phyloP scores from a whole-genome alignment of 192 early-diverging fungal species.

The Coemansia sp. region DNA sequence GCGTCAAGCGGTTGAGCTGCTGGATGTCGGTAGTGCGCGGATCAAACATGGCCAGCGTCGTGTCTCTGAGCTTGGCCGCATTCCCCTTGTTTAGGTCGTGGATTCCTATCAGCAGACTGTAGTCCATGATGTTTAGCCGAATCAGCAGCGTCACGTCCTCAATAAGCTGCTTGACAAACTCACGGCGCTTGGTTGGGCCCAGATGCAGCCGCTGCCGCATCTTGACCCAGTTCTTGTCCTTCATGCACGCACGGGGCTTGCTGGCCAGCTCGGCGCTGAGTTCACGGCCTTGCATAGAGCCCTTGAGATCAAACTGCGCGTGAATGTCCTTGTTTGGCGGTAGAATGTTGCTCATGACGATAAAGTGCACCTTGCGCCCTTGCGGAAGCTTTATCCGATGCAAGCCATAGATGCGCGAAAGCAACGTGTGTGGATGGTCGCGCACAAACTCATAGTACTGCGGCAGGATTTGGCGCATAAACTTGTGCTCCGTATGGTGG shows the following conservation, averaged over 20 bases:
- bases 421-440: slow-evolving; percentile 85
- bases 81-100: slow-evolving; percentile 86
- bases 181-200: slow-evolving; percentile 74
- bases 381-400: slow-evolving; percentile 95
- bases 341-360: slow-evolving; percentile 99
- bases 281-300: slow-evolving; percentile 84
- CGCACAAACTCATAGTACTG: slow-evolving; percentile 90
- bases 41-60: slow-evolving; percentile 82
- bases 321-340: slow-evolving; percentile 97
- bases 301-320: slow-evolving; percentile 94
- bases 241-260: slow-evolving; percentile 88
- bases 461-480: slow-evolving; percentile 81
- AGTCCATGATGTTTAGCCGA: slow-evolving; percentile 95
- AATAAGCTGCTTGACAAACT: slow-evolving; percentile 83
- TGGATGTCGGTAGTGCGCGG: slow-evolving; percentile 54
- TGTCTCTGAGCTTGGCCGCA: slow-evolving; percentile 85
- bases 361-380: slow-evolving; percentile 94
- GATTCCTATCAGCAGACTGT: slow-evolving; percentile 90
- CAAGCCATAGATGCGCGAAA: slow-evolving; percentile 92
- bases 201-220: slow-evolving; percentile 71
- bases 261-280: slow-evolving; percentile 69
- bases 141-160: slow-evolving; percentile 77
- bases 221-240: slow-evolving; percentile 95
- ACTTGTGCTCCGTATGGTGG: slow-evolving; percentile 92
- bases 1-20: slow-evolving; percentile 44